phyloP scores from a whole-genome alignment of 768 basidiomycete genomes.

The Mycena galopus region DNA sequence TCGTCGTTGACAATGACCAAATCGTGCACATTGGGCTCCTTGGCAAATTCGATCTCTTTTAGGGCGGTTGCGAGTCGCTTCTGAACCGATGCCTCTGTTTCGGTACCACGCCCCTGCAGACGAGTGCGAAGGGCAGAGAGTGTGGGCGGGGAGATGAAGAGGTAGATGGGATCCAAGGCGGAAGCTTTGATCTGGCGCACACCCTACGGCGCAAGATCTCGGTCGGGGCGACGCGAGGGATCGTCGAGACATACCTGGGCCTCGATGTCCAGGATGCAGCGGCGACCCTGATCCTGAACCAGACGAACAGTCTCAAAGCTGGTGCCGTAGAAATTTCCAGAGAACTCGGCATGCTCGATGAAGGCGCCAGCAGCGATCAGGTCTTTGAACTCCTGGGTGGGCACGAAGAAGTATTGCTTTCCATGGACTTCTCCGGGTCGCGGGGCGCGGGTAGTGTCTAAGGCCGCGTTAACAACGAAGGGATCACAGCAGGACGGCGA shows the following conservation, averaged over 20 bases:
- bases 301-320: conserved; percentile 81
- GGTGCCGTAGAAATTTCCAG: conserved; percentile 94
- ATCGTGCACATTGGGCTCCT: conserved; percentile 80
- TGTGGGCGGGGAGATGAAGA: conserved; percentile 93
- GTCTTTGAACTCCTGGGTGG: conserved; percentile 74
- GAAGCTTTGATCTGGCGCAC: conserved; percentile 93
- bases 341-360: conserved; percentile 95
- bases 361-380: conserved; percentile 82
- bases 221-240: conserved; percentile 18
- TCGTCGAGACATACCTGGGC: conserved; percentile 75
- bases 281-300: conserved; percentile 75
- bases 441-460: conserved; percentile 92
- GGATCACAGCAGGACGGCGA: conserved; percentile 23
- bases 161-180: conserved; percentile 84
- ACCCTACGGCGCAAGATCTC: conserved; percentile 66
- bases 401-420: conserved; percentile 89
- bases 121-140: conserved; percentile 77
- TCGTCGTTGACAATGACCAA: conserved; percentile 93
- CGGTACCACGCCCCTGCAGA: conserved; percentile 86
- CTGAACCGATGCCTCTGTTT: conserved; percentile 77
- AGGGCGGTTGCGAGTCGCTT: conserved; percentile 84
- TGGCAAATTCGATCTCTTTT: conserved; percentile 87
- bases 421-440: conserved; percentile 87
- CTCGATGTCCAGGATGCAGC: conserved; percentile 97
- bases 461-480: conserved; percentile 30